Percentiles rank a stretch among this genome's conserved stretches.
Conservation (phyloP, 495 filamentous ascomycete genomes). For the Hypomontagnella monticulosa region DNA sequence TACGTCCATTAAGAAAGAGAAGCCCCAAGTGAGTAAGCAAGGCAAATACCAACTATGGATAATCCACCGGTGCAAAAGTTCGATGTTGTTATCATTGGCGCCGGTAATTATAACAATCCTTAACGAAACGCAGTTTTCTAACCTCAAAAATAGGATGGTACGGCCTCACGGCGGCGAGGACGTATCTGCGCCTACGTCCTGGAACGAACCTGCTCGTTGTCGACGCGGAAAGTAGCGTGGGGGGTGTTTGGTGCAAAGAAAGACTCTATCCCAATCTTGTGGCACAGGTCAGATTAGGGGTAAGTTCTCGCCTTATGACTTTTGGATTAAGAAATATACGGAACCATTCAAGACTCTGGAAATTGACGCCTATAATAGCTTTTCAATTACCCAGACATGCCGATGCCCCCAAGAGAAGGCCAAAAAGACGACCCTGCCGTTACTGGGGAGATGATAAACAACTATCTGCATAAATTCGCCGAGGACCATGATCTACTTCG, state of each 20-base stretch:
- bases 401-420: constrained; percentile 46
- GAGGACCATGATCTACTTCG: constrained; percentile 44
- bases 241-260: constrained; percentile 55
- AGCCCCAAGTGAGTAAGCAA: too few species aligned
- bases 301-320: too few species aligned
- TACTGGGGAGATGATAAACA: constrained; percentile 42
- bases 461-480: constrained; percentile 45
- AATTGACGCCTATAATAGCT: too few species aligned
- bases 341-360: too few species aligned
- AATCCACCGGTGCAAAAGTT: too few species aligned
- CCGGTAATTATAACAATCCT: too few species aligned
- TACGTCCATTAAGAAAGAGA: too few species aligned
- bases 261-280: constrained; percentile 55
- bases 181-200: constrained; percentile 53
- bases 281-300: constrained; percentile 51
- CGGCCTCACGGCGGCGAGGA: constrained; percentile 56
- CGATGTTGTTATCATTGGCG: too few species aligned
- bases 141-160: too few species aligned
- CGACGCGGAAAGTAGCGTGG: constrained; percentile 50
- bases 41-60: too few species aligned
- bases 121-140: too few species aligned
- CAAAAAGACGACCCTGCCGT: constrained; percentile 42
- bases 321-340: too few species aligned
- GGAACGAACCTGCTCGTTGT: constrained; percentile 50
- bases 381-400: constrained; percentile 52